A percentile compares a stretch with the other conserved stretches of the same genome.
Conservation (phyloP, 208 protist genomes). For the Sergeia podlipaevii region DNA sequence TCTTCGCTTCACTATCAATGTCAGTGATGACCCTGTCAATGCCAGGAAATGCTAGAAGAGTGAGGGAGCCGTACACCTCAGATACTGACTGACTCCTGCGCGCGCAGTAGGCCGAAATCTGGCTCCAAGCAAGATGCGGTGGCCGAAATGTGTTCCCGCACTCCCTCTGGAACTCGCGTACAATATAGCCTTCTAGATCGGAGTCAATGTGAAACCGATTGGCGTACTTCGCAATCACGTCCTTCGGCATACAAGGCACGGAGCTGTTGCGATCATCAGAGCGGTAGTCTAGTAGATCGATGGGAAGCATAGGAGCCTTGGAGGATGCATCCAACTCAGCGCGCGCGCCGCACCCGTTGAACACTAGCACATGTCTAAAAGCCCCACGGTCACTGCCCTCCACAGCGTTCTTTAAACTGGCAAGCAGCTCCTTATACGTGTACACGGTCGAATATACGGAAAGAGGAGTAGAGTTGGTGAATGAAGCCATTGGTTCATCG, state of each 20-base stretch:
- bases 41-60: constrained; percentile 84
- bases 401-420: too few relatives aligned
- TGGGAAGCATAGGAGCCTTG: not conserved
- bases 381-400: constrained; percentile 6
- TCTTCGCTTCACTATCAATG: constrained; percentile 51
- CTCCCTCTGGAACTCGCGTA: constrained; percentile 42
- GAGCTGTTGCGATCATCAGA: not conserved
- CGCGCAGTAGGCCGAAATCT: constrained; percentile 74
- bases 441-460: constrained; percentile 56
- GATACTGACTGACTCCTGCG: constrained; percentile 36
- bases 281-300: constrained; percentile 1
- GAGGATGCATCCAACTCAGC: constrained; percentile 10
- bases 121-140: constrained; percentile 83
- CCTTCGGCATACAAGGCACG: constrained; percentile 7
- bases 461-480: constrained; percentile 63
- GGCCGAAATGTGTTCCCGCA: constrained; percentile 67
- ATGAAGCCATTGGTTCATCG: constrained; percentile 53
- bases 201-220: constrained; percentile 73
- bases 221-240: constrained; percentile 34
- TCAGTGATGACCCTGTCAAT: constrained; percentile 81
- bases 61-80: constrained; percentile 74
- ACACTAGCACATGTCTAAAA: constrained; percentile 58
- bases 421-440: constrained; percentile 27
- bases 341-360: constrained; percentile 55
- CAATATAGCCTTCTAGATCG: constrained; percentile 74